Conservation (phyloP, 371 early-diverging fungal genomes). For the Quaeritorhiza haematococci region DNA sequence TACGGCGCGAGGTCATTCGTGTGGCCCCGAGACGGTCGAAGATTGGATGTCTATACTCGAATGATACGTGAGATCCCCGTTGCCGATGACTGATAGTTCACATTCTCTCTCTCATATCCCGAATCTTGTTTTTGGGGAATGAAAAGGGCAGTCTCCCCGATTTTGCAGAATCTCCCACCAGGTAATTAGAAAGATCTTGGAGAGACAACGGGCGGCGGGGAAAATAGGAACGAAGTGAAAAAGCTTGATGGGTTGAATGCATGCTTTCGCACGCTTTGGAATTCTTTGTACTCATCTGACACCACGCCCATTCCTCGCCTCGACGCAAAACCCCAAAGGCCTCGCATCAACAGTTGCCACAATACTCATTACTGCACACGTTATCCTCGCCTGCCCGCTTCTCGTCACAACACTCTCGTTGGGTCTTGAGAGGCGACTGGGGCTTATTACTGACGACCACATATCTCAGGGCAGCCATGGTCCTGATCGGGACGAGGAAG, state of each 20-base stretch:
- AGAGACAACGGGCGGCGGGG: too few species aligned
- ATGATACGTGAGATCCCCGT: too few species aligned
- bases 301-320: not conserved
- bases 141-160: slow-evolving; percentile 65
- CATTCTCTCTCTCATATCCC: too few species aligned
- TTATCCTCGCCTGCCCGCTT: slow-evolving; percentile 77
- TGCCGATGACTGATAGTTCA: too few species aligned
- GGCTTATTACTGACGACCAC: slow-evolving; percentile 6
- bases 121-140: too few species aligned
- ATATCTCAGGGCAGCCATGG: not conserved
- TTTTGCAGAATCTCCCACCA: slow-evolving; percentile 65
- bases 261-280: not conserved
- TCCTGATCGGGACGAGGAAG: not conserved
- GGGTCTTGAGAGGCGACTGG: slow-evolving; percentile 24
- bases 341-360: slow-evolving; percentile 59
- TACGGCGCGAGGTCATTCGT: too few species aligned
- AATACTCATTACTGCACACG: slow-evolving; percentile 74
- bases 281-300: not conserved
- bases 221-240: too few species aligned
- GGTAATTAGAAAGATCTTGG: not conserved
- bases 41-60: too few species aligned
- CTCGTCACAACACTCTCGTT: slow-evolving; percentile 73
- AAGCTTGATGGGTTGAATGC: too few species aligned
- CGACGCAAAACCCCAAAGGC: slow-evolving; percentile 27
- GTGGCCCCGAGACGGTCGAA: too few species aligned